These are phyloP conservation scores for Papilionanthe hybrid DNA, from an alignment of 116 monocot genomes.

Conservation along the genomic window DNA sequence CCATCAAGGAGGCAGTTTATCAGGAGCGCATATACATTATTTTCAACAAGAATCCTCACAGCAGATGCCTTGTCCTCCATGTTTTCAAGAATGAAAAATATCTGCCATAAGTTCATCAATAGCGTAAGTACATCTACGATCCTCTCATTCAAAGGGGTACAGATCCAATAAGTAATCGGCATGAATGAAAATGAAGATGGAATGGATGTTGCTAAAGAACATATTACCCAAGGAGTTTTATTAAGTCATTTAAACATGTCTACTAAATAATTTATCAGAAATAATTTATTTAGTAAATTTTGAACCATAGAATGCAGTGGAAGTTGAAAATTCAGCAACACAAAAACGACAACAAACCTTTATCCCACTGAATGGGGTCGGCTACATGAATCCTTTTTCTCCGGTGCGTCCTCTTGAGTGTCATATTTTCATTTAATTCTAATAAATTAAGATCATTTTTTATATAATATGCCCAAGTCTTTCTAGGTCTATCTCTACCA, in stretches of 20 bases:
- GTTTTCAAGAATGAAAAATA: conserved; percentile 60
- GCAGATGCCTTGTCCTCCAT: conserved; percentile 37
- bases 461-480: no score
- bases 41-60: conserved; percentile 37
- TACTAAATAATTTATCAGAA: not conserved
- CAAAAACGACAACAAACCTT: no score
- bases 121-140: not conserved
- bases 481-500: no score
- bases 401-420: no score
- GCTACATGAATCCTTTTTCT: no score
- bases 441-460: no score
- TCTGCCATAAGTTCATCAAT: conserved; percentile 28
- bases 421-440: no score
- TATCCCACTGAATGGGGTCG: no score
- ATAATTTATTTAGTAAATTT: conserved; percentile 2
- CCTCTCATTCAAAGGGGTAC: not conserved
- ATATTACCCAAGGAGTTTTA: not conserved
- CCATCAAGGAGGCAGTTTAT: conserved; percentile 62
- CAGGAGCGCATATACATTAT: conserved; percentile 61
- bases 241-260: not conserved
- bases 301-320: not conserved
- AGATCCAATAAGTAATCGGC: not conserved
- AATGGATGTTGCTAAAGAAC: not conserved
- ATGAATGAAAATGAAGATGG: not conserved
- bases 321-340: not conserved